A percentile compares a stretch with the other conserved stretches of the same genome.
phyloP scores from a whole-genome alignment of 176 grass and related monocot species.

The Coix lacrymajobi region DNA sequence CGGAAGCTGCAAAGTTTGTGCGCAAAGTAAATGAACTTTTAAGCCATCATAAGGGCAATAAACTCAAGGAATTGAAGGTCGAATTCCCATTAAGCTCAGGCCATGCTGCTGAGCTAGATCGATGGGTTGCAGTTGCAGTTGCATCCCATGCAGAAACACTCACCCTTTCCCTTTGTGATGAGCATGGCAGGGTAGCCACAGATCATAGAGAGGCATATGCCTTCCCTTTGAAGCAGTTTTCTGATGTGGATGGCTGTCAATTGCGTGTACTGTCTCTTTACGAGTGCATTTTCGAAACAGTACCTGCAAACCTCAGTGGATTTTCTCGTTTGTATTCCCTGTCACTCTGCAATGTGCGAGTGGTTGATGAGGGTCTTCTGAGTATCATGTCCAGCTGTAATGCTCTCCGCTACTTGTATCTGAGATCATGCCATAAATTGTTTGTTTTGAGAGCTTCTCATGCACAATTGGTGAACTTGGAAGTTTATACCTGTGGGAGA shows the following conservation, averaged over 20 bases:
- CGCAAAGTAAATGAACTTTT: conserved; percentile 2
- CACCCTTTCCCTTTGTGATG: neutral
- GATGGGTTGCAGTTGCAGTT: neutral
- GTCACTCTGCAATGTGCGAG: neutral
- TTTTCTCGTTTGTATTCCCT: neutral
- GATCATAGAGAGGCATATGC: neutral
- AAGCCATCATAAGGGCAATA: neutral
- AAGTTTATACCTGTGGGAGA: neutral
- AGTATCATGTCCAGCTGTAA: neutral
- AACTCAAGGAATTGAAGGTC: neutral
- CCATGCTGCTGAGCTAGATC: neutral
- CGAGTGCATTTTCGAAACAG: neutral
- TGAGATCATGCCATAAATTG: neutral
- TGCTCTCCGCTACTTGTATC: neutral
- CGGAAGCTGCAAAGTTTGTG: neutral
- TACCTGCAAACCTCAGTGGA: conserved; percentile 4
- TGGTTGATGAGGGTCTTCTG: neutral
- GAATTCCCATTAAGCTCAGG: neutral
- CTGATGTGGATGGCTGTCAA: neutral
- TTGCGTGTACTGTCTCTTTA: neutral
- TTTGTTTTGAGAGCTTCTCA: neutral
- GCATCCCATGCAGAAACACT: neutral
- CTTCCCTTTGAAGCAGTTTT: neutral
- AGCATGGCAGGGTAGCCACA: neutral
- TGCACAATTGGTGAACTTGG: neutral